Conservation (phyloP, 2,329 filamentous ascomycete species). For the Dothideomycetes sp. region DNA sequence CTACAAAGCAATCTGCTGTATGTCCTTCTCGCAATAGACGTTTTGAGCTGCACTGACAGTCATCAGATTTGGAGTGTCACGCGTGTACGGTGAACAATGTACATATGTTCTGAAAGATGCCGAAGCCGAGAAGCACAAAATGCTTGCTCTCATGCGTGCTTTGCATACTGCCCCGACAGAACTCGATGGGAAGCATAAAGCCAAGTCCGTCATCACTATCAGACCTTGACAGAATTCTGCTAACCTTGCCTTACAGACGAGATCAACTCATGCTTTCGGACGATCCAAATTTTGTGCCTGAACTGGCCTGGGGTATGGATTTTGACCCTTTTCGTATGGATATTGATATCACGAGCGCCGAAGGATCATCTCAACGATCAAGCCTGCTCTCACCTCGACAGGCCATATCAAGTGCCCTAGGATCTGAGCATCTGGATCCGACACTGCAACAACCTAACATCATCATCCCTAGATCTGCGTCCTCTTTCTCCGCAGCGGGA, state of each 20-base stretch:
- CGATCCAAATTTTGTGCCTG: constrained; percentile 70
- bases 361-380: constrained; percentile 25
- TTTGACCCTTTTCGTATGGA: constrained; percentile 38
- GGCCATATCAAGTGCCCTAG: constrained; percentile 21
- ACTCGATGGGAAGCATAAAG: constrained; percentile 55
- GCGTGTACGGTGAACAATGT: constrained; percentile 81
- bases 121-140: constrained; percentile 62
- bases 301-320: constrained; percentile 51
- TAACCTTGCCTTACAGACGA: constrained; percentile 42
- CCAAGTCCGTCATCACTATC: constrained; percentile 47
- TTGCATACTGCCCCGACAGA: constrained; percentile 55
- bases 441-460: constrained; percentile 33
- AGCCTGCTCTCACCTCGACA: constrained; percentile 32
- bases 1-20: constrained; percentile 81
- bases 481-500: constrained; percentile 18
- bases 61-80: constrained; percentile 64
- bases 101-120: constrained; percentile 75
- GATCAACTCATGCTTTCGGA: constrained; percentile 70
- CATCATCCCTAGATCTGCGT: constrained; percentile 33
- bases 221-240: background rate
- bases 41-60: background rate
- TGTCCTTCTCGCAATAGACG: constrained; percentile 18
- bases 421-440: constrained; percentile 18
- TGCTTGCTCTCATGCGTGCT: constrained; percentile 57
- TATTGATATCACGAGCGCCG: constrained; percentile 39